Evolutionary conservation across 148 eudicot genomes (phyloP), one percentile per base, ranked within the genome.

Genomic region (Arctostaphylos glauca): DNA sequence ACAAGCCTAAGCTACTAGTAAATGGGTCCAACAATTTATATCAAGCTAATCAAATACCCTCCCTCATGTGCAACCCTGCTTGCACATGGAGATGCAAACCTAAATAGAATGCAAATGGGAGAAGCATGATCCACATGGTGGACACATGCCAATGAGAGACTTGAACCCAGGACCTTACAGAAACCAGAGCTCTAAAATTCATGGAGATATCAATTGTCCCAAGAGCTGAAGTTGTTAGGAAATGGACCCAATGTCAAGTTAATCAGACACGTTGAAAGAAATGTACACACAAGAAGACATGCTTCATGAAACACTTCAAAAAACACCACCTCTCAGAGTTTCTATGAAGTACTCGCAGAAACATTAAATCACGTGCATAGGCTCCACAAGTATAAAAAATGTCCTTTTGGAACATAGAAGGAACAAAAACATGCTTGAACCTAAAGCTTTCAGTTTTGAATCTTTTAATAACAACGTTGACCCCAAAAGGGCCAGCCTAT

Each of bases 371-470:
- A 76, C 62, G 53, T 76, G 62, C 46, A 76, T 14, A 25, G 60
- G 79, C 62, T 76, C 43, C 38, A 75, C 54, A 75, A 31, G 66
- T 66, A 38, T 31, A 44, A 23, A 76, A 76, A 49, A 23, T 19
- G 13, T 55, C 48, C 23, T 77, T 77, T 3, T 2, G 19, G n/a
- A 21, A 21, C 15, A 38, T 13, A 53, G 8, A 77, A 41, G 49
- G 31, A 76, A 54, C 43, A 18, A 54, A 77, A 76, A 5, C 59
- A 76, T 23, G 19, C 59, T 25, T 76, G 38, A 76, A 76, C 59
- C 2, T 21, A 49, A 49, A 19, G 31, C 18, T 43, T 16, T 44
- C 52, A 68, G 74, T 44, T 43, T 31, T 31, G 38, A 31, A 31
- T 31, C 38, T 31, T 31, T 71, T 43, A 2, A 52, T 48, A 14